Evolutionary conservation across 2,329 filamentous ascomycete species (phyloP).

Genomic region (Colletotrichum trifolii): DNA sequence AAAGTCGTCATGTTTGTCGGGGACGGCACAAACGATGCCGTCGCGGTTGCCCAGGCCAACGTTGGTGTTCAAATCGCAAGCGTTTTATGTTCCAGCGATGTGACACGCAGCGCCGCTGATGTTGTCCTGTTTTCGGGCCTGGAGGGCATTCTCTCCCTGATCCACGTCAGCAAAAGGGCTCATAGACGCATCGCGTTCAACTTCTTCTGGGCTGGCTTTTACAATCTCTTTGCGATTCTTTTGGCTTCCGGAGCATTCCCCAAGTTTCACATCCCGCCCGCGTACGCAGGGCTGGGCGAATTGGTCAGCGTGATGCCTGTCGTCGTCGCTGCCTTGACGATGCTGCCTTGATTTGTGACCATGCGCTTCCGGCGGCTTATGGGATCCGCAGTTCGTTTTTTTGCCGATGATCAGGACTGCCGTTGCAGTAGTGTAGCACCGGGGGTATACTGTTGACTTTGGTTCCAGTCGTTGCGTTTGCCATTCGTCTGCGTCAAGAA

Average conservation of each 20-base stretch:
- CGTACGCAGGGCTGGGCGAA: constrained; percentile 70
- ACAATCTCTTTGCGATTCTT: constrained; percentile 71
- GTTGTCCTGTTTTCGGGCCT: constrained; percentile 67
- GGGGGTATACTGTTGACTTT: no score
- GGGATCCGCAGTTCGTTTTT: no score
- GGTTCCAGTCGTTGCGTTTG: no score
- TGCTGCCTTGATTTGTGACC: constrained; percentile 36
- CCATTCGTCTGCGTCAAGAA: no score
- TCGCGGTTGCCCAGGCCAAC: constrained; percentile 68
- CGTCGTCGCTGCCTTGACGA: constrained; percentile 50
- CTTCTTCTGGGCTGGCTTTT: constrained; percentile 70
- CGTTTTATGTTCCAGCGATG: constrained; percentile 56
- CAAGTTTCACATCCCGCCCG: constrained; percentile 59
- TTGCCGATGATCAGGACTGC: no score
- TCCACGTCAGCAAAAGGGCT: constrained; percentile 56
- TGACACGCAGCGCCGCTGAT: constrained; percentile 66
- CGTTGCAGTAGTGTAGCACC: no score
- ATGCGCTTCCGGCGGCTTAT: no score
- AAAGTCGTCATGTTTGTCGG: constrained; percentile 66
- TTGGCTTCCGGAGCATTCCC: constrained; percentile 69
- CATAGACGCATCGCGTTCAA: constrained; percentile 65
- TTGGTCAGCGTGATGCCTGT: constrained; percentile 74
- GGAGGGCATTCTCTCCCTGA: constrained; percentile 59
- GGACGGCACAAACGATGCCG: constrained; percentile 73
- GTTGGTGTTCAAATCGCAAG: constrained; percentile 69